These are phyloP conservation scores for Drosera capensis DNA, from an alignment of 148 eudicot species.

Conservation along the genomic window DNA sequence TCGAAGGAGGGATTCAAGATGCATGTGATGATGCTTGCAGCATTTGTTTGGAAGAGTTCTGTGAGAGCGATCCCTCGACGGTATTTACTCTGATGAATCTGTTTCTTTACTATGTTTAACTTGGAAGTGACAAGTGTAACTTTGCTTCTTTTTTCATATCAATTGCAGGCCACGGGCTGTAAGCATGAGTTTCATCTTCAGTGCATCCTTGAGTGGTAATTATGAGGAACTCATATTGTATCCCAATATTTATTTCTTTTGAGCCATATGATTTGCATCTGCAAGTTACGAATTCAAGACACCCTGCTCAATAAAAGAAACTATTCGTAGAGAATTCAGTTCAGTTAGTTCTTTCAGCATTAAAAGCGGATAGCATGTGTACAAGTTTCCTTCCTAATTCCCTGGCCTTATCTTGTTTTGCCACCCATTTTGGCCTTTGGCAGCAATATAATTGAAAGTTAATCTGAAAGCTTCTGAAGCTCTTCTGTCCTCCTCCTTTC, in stretches of 20 bases:
- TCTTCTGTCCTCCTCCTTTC: not conserved
- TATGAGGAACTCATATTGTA: not conserved
- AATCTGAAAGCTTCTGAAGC: too few relatives aligned
- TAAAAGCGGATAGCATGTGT: too few relatives aligned
- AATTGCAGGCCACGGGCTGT: slow-evolving; percentile 68
- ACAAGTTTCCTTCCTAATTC: too few relatives aligned
- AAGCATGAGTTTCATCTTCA: slow-evolving; percentile 98
- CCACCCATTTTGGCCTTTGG: not conserved
- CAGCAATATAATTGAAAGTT: not conserved
- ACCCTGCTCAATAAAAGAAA: too few relatives aligned
- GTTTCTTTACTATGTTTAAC: not conserved
- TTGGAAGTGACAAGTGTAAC: not conserved
- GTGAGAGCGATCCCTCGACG: slow-evolving; percentile 68
- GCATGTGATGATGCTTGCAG: slow-evolving; percentile 84
- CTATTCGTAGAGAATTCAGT: too few relatives aligned
- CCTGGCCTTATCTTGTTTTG: too few relatives aligned
- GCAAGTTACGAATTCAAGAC: not conserved
- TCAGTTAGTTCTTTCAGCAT: too few relatives aligned
- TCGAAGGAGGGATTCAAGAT: slow-evolving; percentile 71
- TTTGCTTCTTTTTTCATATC: not conserved
- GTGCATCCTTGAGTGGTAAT: slow-evolving; percentile 96
- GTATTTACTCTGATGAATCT: slow-evolving; percentile 11
- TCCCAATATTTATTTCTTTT: not conserved
- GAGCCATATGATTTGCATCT: not conserved
- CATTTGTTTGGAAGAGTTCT: slow-evolving; percentile 65